Evolutionary conservation across 2,329 filamentous ascomycete genomes (phyloP).

Genomic region (Aspergillus japonicus): DNA sequence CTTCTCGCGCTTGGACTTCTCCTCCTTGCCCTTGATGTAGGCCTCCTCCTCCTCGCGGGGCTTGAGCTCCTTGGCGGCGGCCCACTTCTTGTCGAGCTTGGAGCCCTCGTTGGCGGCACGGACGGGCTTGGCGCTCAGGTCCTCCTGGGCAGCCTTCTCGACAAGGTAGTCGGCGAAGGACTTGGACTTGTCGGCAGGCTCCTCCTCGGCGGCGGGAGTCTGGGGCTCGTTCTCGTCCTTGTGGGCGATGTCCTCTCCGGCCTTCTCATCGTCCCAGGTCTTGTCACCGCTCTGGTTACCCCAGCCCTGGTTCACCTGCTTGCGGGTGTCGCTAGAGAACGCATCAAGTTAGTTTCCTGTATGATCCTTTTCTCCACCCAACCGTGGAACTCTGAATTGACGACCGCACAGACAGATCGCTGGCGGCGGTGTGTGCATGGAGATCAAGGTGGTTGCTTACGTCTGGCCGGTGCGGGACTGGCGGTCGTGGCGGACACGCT

Average conservation of each 20-base stretch:
- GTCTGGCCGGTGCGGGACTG: slow-evolving; percentile 61
- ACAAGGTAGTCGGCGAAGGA: slow-evolving; percentile 87
- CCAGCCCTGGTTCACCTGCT: slow-evolving; percentile 75
- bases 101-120: slow-evolving; percentile 91
- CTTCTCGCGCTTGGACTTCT: slow-evolving; percentile 79
- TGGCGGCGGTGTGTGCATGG: neutral
- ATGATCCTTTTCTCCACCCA: neutral
- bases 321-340: slow-evolving; percentile 42
- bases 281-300: slow-evolving; percentile 77
- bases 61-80: slow-evolving; percentile 68
- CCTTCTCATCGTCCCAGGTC: slow-evolving; percentile 88
- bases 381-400: neutral
- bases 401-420: neutral
- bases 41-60: slow-evolving; percentile 60
- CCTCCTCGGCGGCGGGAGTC: slow-evolving; percentile 52
- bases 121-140: slow-evolving; percentile 64
- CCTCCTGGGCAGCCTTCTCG: slow-evolving; percentile 69
- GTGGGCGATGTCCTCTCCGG: slow-evolving; percentile 84
- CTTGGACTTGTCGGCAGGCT: slow-evolving; percentile 82
- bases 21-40: slow-evolving; percentile 71
- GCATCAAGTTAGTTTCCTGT: neutral
- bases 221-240: slow-evolving; percentile 73
- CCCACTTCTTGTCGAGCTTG: slow-evolving; percentile 91
- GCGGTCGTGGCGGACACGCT: slow-evolving; percentile 58
- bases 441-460: slow-evolving; percentile 45